phyloP scores from a whole-genome alignment of 306 rosid species.

The Cicer yamashitae region DNA sequence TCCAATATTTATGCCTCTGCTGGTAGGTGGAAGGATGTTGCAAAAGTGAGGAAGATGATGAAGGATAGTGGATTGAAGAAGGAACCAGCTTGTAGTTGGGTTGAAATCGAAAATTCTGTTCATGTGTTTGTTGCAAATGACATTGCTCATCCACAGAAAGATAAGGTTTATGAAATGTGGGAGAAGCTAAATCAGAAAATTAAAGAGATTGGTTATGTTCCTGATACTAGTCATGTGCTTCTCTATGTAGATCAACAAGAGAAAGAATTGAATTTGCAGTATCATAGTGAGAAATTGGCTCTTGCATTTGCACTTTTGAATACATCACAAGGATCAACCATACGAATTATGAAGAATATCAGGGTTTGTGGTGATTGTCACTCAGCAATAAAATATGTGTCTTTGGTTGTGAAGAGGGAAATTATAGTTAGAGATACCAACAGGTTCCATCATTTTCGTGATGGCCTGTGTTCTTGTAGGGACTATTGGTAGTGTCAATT shows the following conservation, averaged over 20 bases:
- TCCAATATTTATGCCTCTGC: conserved; percentile 60
- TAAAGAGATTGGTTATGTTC: conserved; percentile 61
- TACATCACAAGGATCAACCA: conserved; percentile 57
- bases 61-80: conserved; percentile 57
- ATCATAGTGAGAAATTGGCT: conserved; percentile 65
- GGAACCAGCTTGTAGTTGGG: conserved; percentile 68
- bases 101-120: conserved; percentile 56
- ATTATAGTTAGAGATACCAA: conserved; percentile 60
- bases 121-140: conserved; percentile 55
- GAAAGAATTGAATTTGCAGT: conserved; percentile 53
- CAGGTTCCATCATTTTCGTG: conserved; percentile 56
- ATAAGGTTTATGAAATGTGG: conserved; percentile 51
- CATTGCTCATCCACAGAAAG: conserved; percentile 53
- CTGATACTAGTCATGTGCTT: conserved; percentile 61
- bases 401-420: conserved; percentile 52
- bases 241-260: conserved; percentile 54
- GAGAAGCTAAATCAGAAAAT: conserved; percentile 53
- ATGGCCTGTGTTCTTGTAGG: conserved; percentile 57
- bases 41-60: conserved; percentile 55
- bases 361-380: conserved; percentile 66
- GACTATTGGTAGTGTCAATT: conserved; percentile 55
- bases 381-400: conserved; percentile 55
- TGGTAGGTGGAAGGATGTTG: conserved; percentile 58
- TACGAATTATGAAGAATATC: conserved; percentile 61
- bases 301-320: conserved; percentile 59